These are phyloP conservation scores for Elaeis guineensis DNA, from an alignment of 176 grass and related monocot genomes.

Conservation along the genomic window DNA sequence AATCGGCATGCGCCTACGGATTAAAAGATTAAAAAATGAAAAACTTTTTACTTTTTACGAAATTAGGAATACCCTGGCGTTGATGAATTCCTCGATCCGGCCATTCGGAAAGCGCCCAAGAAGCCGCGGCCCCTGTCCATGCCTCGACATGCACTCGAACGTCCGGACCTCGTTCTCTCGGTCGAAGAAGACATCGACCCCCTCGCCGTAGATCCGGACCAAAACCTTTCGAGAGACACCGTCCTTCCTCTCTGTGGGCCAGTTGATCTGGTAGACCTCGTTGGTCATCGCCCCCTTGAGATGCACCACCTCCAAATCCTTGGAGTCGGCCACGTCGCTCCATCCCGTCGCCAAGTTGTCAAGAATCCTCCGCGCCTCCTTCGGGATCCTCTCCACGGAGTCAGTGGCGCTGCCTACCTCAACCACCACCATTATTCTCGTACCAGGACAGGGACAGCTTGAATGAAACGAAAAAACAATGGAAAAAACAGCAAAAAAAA, in stretches of 20 bases:
- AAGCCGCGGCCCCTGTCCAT: conserved; percentile 74
- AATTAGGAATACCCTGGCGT: conserved; percentile 54
- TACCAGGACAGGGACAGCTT: no score
- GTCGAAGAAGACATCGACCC: conserved; percentile 87
- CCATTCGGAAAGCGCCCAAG: conserved; percentile 74
- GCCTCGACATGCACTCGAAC: conserved; percentile 95
- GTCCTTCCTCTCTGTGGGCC: conserved; percentile 35
- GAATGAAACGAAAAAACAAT: no score
- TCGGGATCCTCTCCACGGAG: conserved; percentile 58
- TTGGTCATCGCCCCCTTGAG: conserved; percentile 92
- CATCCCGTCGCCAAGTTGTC: conserved; percentile 69
- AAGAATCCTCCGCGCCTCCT: conserved; percentile 68
- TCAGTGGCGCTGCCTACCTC: not conserved
- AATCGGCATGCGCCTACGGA: no score
- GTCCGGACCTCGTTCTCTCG: conserved; percentile 68
- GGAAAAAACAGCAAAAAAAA: no score
- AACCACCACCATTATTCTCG: conserved; percentile 4
- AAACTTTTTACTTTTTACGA: no score
- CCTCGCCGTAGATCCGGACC: conserved; percentile 87
- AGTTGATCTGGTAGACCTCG: conserved; percentile 80
- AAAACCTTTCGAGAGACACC: conserved; percentile 49
- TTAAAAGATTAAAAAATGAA: no score
- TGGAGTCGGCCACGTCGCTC: conserved; percentile 40
- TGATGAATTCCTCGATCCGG: conserved; percentile 88
- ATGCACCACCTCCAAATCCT: conserved; percentile 48